A percentile compares a stretch with the other conserved stretches of the same genome.
Evolutionary conservation across 2,329 filamentous ascomycete genomes (phyloP).

Genomic region (Stemphylium beticola): DNA sequence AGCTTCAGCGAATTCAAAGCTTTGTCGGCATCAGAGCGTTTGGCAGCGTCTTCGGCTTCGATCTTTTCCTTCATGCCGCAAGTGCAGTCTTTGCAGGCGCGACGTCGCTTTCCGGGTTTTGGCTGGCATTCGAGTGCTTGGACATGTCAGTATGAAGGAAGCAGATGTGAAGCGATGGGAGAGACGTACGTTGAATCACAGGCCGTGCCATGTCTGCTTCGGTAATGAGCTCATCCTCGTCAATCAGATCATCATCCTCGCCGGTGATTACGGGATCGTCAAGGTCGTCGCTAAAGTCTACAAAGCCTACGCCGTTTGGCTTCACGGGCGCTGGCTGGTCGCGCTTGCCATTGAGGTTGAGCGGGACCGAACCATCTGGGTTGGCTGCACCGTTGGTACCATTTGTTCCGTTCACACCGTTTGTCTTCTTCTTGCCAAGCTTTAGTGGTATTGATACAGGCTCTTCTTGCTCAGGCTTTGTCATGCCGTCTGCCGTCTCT

Average conservation of each 20-base stretch:
- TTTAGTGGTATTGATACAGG: slow-evolving; percentile 66
- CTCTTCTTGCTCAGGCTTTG: slow-evolving; percentile 71
- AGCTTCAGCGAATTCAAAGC: slow-evolving; percentile 73
- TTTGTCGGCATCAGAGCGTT: slow-evolving; percentile 68
- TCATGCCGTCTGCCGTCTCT: slow-evolving; percentile 67
- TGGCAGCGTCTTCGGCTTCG: slow-evolving; percentile 80
- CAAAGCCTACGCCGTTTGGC: slow-evolving; percentile 49
- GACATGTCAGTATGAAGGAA: slow-evolving; percentile 10
- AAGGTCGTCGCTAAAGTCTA: slow-evolving; percentile 71
- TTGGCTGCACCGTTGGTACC: slow-evolving; percentile 33
- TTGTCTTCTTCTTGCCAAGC: slow-evolving; percentile 68
- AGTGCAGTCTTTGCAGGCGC: slow-evolving; percentile 97
- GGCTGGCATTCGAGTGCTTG: slow-evolving; percentile 84
- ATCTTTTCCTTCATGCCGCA: slow-evolving; percentile 88
- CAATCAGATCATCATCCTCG: slow-evolving; percentile 83
- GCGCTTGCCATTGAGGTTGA: slow-evolving; percentile 52
- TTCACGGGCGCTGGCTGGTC: slow-evolving; percentile 49
- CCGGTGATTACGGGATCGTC: slow-evolving; percentile 59
- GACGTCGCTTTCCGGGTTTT: slow-evolving; percentile 83
- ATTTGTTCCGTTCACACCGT: slow-evolving; percentile 29
- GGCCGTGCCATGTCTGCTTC: slow-evolving; percentile 82
- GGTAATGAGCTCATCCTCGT: slow-evolving; percentile 85
- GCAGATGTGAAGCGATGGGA: background rate
- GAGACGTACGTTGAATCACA: slow-evolving; percentile 76
- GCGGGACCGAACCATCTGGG: slow-evolving; percentile 47